Base-by-base conservation (phyloP, 2,329 filamentous ascomycete genomes). In the Aspergillus sp. region DNA sequence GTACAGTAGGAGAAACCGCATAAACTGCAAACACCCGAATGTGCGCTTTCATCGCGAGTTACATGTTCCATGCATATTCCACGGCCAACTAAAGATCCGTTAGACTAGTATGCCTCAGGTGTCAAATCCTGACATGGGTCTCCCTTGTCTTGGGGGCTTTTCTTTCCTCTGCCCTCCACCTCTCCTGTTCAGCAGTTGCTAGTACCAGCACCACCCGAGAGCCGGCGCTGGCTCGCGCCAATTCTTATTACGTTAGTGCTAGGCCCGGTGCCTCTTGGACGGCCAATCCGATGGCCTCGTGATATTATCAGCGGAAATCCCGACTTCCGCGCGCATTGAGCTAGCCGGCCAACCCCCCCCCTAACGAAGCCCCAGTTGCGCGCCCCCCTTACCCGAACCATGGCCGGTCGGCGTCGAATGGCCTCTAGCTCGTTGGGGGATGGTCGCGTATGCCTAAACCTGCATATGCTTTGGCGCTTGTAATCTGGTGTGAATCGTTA, bases 21-120 rank as follows among this genome's bases (percentile, higher is more conserved):
- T 20, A n/a, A 7, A 56, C 49, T 59, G 53, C 57, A 56, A 47
- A 50, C 42, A 18, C 29, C 39, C 50, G 12, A 54, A 50, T 31
- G 24, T 18, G 11, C 20, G 36, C 36, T 49, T 39, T 22, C 42
- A 39, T n/a, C 29, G 26, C 50, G 59, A 45, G 63, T 67, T 65
- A 67, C 63, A 69, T 69, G 65, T 75, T 74, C 73, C 67, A 74
- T 75, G 72, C 73, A 74, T 72, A 54, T 75, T 75, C 72, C 74
- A 67, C 71, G 71, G 63, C 66, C 62, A 68, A 74, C 70, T 68
- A 67, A 57, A 54, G 54, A 49, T 53, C 39, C 55, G 60, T 49
- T 51, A 56, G 49, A 45, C 54, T 51, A 14, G 32, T 11, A 12
- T 20, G 47, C 53, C 53, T 36, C 20, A 56, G 54, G 54, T 51